Conservation (phyloP, 805 yeast genomes). For the Candida manassasensis region DNA sequence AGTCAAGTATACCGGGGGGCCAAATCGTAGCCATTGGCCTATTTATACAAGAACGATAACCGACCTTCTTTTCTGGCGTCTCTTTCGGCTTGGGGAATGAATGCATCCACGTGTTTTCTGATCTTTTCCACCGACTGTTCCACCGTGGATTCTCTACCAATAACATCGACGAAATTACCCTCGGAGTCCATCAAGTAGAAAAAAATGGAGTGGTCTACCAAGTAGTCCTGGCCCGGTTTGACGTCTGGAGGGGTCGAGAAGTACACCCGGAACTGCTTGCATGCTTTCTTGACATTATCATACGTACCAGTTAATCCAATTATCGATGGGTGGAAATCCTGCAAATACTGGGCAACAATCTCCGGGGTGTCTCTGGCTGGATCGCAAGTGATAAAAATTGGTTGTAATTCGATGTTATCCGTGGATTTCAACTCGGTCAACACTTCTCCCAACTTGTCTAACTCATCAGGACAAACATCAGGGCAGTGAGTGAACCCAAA, state of each 20-base stretch:
- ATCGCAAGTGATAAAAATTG: conserved; percentile 92
- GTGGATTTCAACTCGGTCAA: conserved; percentile 55
- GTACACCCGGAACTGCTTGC: conserved; percentile 90
- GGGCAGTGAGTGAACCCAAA: conserved; percentile 98
- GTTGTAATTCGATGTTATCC: conserved; percentile 60
- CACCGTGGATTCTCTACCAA: conserved; percentile 87
- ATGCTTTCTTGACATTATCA: conserved; percentile 74
- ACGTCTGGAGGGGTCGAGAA: conserved; percentile 95
- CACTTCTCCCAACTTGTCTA: conserved; percentile 83
- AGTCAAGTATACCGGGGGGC: no score
- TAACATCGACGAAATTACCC: conserved; percentile 89
- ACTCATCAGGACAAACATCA: conserved; percentile 96
- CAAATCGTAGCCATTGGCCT: conserved; percentile 4
- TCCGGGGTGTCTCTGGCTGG: conserved; percentile 93
- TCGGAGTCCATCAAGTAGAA: conserved; percentile 98
- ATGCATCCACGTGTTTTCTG: conserved; percentile 67
- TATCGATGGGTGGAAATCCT: conserved; percentile 86
- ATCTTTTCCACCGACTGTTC: conserved; percentile 74
- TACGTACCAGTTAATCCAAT: conserved; percentile 90
- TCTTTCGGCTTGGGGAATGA: conserved; percentile 67
- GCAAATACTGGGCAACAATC: conserved; percentile 73
- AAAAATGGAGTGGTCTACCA: conserved; percentile 96
- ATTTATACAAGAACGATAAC: conserved; percentile 55
- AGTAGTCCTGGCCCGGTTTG: conserved; percentile 92
- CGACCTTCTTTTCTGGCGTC: conserved; percentile 58